Conservation (phyloP, 768 basidiomycete genomes). For the Boletus sp. region DNA sequence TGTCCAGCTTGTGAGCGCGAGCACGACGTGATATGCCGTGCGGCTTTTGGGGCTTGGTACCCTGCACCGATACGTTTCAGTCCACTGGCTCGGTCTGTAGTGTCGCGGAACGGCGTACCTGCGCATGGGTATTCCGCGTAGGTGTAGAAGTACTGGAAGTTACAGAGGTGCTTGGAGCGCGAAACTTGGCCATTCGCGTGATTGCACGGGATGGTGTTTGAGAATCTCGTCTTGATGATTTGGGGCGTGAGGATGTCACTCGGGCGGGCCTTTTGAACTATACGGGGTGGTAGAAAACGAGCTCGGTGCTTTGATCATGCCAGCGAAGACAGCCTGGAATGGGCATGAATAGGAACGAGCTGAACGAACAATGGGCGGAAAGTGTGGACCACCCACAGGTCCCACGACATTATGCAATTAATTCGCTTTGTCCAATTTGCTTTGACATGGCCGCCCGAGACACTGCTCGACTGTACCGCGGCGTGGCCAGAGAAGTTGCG, state of each 20-base stretch:
- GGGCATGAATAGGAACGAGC: slow-evolving; percentile 1
- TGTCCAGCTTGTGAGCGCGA: slow-evolving; percentile 13
- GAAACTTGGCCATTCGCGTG: slow-evolving; percentile 15
- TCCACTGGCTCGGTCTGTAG: neutral
- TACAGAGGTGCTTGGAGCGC: slow-evolving; percentile 19
- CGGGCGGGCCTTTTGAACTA: slow-evolving; percentile 18
- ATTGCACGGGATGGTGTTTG: neutral
- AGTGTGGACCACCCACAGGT: slow-evolving; percentile 8
- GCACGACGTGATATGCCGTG: slow-evolving; percentile 4
- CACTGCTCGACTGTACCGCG: slow-evolving; percentile 26
- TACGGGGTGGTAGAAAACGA: neutral
- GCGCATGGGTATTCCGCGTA: neutral
- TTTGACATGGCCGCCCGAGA: slow-evolving; percentile 25
- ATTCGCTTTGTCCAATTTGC: slow-evolving; percentile 8
- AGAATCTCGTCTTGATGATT: neutral
- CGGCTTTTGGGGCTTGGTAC: slow-evolving; percentile 7
- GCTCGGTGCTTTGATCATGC: slow-evolving; percentile 16
- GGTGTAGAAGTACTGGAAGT: slow-evolving; percentile 2
- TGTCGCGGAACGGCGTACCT: slow-evolving; percentile 7
- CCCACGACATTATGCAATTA: slow-evolving; percentile 14
- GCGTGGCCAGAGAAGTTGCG: slow-evolving; percentile 28
- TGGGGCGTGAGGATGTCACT: neutral
- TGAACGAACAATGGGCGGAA: slow-evolving; percentile 21
- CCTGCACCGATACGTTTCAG: neutral
- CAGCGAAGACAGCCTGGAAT: neutral